Evolutionary conservation across 106 monocot genomes (phyloP), one percentile per base, ranked within the genome.

Genomic region (Acanthochlamys bracteata): DNA sequence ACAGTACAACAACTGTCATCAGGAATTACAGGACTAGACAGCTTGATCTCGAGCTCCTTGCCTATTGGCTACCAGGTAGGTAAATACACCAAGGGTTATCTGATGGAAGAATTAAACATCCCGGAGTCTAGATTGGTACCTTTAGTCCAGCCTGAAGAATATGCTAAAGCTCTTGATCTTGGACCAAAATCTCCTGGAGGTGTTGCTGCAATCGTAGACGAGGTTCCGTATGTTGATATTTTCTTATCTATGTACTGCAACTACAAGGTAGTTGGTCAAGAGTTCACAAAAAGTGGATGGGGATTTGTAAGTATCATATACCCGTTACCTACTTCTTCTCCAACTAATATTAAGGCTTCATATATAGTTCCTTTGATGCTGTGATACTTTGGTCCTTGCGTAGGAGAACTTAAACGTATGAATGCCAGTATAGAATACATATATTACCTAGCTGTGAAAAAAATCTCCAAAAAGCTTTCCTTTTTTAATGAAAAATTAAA

Each of bases 201-300:
- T 41, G 89, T 90, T 43, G 82, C 90, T 26, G 93, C 89, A 49
- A 78, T 95, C 25, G 86, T 96, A 0, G 90, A 90, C 68, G 91
- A 98, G 70, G 70, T 72, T 39, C 85, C 96, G 15, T 98, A 91
- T 63, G 41, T 98, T 1, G 64, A 91, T 11, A 61, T 98, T 59
- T 91, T 98, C 60, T 69, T 98, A 61, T 83, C 91, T 16, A 65
- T 7, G 7, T 66, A 88, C 65, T 98, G 96, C 71, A 80, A 85
- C 7, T 88, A 76, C 80, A 72, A 59, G 72, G 77, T 68, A 4
- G 88, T 91, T 0, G 96, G 96, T 10, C 85, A 80, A 53, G 85
- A 83, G 47, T 98, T 98, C 76, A 91, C 90, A 0, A 84, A 74
- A 69, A 83, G 77, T 59, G 96, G 91, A 76, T 91, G 96, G 96